Percentiles rank a stretch among this genome's conserved stretches.
phyloP scores from a whole-genome alignment of 768 basidiomycete genomes.

The Mycena amicta region DNA sequence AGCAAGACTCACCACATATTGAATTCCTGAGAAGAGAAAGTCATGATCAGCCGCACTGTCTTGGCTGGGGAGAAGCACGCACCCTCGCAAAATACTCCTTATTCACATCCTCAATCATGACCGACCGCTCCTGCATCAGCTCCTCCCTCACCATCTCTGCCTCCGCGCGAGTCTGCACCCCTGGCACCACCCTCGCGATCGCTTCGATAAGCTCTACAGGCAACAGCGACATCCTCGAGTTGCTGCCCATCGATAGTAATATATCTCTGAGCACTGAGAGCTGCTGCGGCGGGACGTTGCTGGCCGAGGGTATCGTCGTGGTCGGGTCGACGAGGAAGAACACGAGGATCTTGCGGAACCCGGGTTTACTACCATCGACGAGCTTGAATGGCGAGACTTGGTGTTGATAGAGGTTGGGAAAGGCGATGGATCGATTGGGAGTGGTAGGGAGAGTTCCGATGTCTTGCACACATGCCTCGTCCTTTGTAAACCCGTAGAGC shows the following conservation, averaged over 20 bases:
- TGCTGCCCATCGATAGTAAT: neutral
- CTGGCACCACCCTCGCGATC: neutral
- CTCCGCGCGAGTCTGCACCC: neutral
- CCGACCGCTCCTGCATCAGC: neutral
- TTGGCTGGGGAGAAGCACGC: neutral
- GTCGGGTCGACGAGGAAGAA: conserved; percentile 1
- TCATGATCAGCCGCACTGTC: neutral
- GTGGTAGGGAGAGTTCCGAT: conserved; percentile 37
- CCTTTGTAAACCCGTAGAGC: neutral
- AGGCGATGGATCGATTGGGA: conserved; percentile 39
- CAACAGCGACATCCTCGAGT: neutral
- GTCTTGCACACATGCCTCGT: conserved; percentile 28
- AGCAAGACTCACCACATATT: neutral
- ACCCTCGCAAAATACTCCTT: neutral
- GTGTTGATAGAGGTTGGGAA: conserved; percentile 47
- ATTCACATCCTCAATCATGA: neutral
- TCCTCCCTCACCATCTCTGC: neutral
- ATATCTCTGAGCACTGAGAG: neutral
- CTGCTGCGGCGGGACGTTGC: neutral
- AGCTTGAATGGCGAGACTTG: conserved; percentile 26
- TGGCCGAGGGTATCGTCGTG: neutral
- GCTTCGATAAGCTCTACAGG: neutral
- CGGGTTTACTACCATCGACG: neutral
- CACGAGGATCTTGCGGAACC: neutral
- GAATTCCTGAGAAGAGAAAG: neutral